Base-by-base conservation (phyloP, 495 filamentous ascomycete species). In the Rhypophila decipiens region DNA sequence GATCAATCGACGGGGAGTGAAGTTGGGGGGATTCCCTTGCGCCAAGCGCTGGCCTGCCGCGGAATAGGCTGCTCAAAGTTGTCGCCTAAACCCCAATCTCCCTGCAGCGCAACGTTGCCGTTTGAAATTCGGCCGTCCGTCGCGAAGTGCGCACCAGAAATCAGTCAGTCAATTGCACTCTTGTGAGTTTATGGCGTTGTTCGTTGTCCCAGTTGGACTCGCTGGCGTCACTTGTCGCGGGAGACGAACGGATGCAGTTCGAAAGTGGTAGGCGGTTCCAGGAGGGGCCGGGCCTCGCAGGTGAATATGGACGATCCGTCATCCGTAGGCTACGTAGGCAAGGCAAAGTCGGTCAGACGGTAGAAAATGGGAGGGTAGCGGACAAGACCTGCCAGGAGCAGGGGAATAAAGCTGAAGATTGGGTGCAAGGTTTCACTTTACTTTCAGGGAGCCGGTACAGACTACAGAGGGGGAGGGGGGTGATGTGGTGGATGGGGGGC, bases 361-460 rank as follows among this genome's bases (percentile, higher is more conserved):
- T 52, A 41, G 56, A 49, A 45, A 38, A 24, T 18, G 44, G 51
- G 37, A 45, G 37, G 22, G 39, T 43, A 38, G 38, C 44, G 52
- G 46, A 49, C 46, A 51, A 47, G 47, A 49, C 12, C 13, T 23
- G 17, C 39, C 52, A 42, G 15, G 34, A 47, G 51, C 51, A 49
- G 53, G 52, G 55, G 48, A 45, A 60, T 63, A 58, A 60, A 63
- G 59, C 51, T 57, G 56, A 54, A 40, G 51, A 34, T 45, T 37
- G 48, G 53, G 42, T 39, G 59, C 42, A 51, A 51, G 50, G 51
- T 56, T 61, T 60, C 38, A 18, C 36, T 15, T 11, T 15, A 35
- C 12, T 35, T 12, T 13, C 52, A 60, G 50, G 51, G 47, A 51
- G 47, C 56, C 44, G 47, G 27, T 23, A n/a, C n/a, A n/a, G n/a